Conservation (phyloP, 768 basidiomycete species). For the Postia placenta region DNA sequence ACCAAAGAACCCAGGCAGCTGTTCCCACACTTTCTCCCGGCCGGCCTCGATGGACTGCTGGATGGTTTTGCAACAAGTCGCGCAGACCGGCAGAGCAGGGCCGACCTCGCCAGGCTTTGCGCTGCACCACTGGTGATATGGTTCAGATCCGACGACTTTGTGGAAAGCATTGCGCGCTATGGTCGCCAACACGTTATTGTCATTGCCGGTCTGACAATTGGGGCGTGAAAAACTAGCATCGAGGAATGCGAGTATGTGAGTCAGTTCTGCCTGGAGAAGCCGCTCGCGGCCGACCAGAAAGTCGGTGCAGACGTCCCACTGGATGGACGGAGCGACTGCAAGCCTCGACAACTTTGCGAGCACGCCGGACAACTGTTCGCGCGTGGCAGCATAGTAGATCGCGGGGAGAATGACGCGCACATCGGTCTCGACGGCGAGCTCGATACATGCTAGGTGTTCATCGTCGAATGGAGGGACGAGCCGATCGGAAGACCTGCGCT, state of each 20-base stretch:
- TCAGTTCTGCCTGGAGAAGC: background rate
- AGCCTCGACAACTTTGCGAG: background rate
- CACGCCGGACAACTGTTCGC: background rate
- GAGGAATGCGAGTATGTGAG: background rate
- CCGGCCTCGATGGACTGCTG: background rate
- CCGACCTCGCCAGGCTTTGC: background rate
- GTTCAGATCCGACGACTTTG: background rate
- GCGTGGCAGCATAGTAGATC: conserved; percentile 10
- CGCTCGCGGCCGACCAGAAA: conserved; percentile 2
- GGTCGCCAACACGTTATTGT: background rate
- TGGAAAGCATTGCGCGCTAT: background rate
- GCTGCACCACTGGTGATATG: conserved; percentile 3
- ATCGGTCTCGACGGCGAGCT: conserved; percentile 11
- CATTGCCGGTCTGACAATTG: background rate
- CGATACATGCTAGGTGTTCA: conserved; percentile 7
- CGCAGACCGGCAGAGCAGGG: background rate
- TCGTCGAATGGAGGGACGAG: conserved; percentile 3
- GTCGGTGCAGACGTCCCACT: conserved; percentile 3
- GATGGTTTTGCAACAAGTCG: background rate
- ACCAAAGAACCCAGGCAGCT: conserved; percentile 1
- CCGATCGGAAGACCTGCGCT: background rate
- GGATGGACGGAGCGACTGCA: background rate
- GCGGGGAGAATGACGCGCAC: conserved; percentile 11
- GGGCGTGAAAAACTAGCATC: background rate
- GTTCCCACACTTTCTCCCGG: background rate